Evolutionary conservation across 441 rosid species (phyloP).

Genomic region (Gossypium schwendimanii): DNA sequence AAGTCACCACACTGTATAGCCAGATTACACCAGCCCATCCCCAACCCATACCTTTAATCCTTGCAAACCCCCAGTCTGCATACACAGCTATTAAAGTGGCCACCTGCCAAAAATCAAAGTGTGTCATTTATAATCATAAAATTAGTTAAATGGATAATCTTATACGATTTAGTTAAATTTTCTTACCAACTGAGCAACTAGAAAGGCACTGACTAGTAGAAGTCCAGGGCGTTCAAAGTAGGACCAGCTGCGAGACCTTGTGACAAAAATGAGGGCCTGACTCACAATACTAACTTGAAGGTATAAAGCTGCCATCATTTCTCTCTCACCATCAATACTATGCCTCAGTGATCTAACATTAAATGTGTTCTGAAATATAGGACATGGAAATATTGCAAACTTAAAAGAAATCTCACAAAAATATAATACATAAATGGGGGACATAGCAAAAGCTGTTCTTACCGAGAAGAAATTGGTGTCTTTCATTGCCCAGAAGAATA

Average conservation of each 20-base stretch:
- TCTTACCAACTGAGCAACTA: slow-evolving; percentile 70
- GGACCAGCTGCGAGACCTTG: slow-evolving; percentile 92
- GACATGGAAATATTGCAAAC: neutral
- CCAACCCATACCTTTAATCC: slow-evolving; percentile 74
- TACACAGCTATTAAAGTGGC: slow-evolving; percentile 76
- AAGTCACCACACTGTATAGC: slow-evolving; percentile 60
- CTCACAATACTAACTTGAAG: slow-evolving; percentile 87
- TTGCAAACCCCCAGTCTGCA: slow-evolving; percentile 73
- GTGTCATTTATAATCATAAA: neutral
- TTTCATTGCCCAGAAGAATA: slow-evolving; percentile 73
- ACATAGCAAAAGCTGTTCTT: slow-evolving; percentile 16
- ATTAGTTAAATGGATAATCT: neutral
- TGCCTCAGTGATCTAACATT: slow-evolving; percentile 42
- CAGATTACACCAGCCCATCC: slow-evolving; percentile 93
- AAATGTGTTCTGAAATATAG: slow-evolving; percentile 44
- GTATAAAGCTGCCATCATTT: slow-evolving; percentile 80
- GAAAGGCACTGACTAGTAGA: slow-evolving; percentile 53
- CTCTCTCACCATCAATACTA: slow-evolving; percentile 8
- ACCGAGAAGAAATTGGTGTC: slow-evolving; percentile 72
- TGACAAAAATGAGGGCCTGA: slow-evolving; percentile 84
- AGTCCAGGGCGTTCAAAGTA: slow-evolving; percentile 68
- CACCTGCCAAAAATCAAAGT: slow-evolving; percentile 30
- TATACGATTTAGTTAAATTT: neutral
- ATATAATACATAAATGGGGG: neutral
- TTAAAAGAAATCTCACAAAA: neutral